These are phyloP conservation scores for Plasmodium inui DNA, from an alignment of 169 alveolate species.

Conservation along the genomic window DNA sequence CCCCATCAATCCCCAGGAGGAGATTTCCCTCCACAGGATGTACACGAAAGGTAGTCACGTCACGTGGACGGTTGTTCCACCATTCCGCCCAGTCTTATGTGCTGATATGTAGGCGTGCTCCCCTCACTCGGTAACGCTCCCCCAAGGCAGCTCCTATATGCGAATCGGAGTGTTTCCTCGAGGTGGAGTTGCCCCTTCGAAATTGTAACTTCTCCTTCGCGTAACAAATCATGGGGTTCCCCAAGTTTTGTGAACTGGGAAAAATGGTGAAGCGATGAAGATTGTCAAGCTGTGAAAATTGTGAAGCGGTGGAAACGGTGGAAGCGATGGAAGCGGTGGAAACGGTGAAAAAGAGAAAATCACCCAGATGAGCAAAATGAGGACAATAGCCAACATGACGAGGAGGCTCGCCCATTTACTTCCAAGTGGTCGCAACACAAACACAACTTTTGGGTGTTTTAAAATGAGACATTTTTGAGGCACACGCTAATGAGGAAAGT, in stretches of 20 bases:
- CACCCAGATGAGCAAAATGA: not conserved
- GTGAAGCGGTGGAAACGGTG: not conserved
- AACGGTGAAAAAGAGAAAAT: not conserved
- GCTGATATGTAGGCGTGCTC: not conserved
- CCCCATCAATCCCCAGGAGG: not conserved
- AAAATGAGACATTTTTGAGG: not conserved
- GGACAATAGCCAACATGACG: not conserved
- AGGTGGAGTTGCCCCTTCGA: not conserved
- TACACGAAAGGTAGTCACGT: not conserved
- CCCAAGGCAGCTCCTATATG: not conserved
- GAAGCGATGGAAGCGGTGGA: not conserved
- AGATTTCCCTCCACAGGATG: not conserved
- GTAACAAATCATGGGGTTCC: not conserved
- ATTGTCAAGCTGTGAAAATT: too few species aligned
- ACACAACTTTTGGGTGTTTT: not conserved
- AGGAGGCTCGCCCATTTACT: not conserved
- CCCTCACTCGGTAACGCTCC: not conserved
- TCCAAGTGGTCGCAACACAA: not conserved
- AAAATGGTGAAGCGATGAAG: not conserved
- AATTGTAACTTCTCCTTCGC: not conserved
- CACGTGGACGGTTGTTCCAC: not conserved
- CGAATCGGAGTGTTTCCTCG: not conserved
- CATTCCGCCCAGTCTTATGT: not conserved
- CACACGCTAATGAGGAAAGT: not conserved
- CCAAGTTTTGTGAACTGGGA: not conserved